These are phyloP conservation scores for Acacia melanoxylon DNA, from an alignment of 306 rosid genomes.

Conservation along the genomic window DNA sequence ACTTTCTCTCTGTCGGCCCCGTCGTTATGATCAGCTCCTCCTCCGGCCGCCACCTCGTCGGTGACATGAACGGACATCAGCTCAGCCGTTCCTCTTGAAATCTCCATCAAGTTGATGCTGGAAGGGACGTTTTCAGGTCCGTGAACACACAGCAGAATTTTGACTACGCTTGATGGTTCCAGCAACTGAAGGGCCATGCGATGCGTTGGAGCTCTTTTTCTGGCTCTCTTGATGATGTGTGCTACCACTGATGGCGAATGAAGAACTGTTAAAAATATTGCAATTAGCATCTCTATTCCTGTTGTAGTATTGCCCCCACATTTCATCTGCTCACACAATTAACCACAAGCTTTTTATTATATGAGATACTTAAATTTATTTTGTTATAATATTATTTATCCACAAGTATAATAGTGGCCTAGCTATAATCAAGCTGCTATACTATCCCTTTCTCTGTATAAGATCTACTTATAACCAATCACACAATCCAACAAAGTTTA, in stretches of 20 bases:
- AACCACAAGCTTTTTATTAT: conserved; percentile 7
- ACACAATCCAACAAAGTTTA: background rate
- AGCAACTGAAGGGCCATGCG: conserved; percentile 75
- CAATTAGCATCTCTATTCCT: conserved; percentile 55
- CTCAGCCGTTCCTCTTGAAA: conserved; percentile 58
- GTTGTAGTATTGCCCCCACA: conserved; percentile 47
- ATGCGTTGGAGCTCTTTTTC: conserved; percentile 64
- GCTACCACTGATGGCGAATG: conserved; percentile 71
- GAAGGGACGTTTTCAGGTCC: conserved; percentile 63
- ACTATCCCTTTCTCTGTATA: background rate
- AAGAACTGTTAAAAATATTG: conserved; percentile 64
- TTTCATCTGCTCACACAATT: conserved; percentile 36
- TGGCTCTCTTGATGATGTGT: conserved; percentile 77
- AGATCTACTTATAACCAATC: background rate
- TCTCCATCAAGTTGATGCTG: conserved; percentile 78
- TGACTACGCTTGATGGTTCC: conserved; percentile 60
- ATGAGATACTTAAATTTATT: background rate
- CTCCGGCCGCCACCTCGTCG: conserved; percentile 50
- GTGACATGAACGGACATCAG: conserved; percentile 66
- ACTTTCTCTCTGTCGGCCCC: conserved; percentile 59
- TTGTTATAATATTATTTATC: no score
- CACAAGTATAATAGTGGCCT: no score
- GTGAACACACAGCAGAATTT: conserved; percentile 65
- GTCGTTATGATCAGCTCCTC: conserved; percentile 41
- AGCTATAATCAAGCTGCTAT: no score